phyloP scores from a whole-genome alignment of 306 rosid genomes.

The Quillaja saponaria region DNA sequence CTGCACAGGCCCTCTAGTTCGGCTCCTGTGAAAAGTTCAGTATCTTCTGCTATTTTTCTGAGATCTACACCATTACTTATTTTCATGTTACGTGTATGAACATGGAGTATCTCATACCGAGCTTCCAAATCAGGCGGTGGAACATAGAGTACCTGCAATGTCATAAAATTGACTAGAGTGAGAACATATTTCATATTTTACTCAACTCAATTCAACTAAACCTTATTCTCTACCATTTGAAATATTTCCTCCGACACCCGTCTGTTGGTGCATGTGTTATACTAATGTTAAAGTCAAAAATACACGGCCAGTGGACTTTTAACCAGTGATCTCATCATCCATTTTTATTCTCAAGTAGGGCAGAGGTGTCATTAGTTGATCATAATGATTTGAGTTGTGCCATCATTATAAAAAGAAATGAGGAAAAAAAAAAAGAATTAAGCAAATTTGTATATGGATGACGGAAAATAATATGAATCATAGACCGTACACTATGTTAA shows the following conservation, averaged over 20 bases:
- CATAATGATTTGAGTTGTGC: too few species aligned
- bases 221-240: not conserved
- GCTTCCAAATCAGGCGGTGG: constrained; percentile 90
- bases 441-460: too few species aligned
- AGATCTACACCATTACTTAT: constrained; percentile 63
- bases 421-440: too few species aligned
- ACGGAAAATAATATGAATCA: not conserved
- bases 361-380: too few species aligned
- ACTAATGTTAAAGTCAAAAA: too few species aligned
- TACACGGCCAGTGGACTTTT: too few species aligned
- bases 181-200: constrained; percentile 1
- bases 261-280: not conserved
- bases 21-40: constrained; percentile 89
- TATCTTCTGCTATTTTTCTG: constrained; percentile 61
- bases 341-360: too few species aligned
- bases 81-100: constrained; percentile 72
- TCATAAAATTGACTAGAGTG: constrained; percentile 20
- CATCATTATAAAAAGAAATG: too few species aligned
- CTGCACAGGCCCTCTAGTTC: constrained; percentile 80
- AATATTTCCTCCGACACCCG: constrained; percentile 1
- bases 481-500: not conserved
- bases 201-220: constrained; percentile 3
- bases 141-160: constrained; percentile 76
- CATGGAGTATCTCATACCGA: constrained; percentile 70
- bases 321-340: too few species aligned